phyloP scores from a whole-genome alignment of 2,329 filamentous ascomycete species.

The Harringtonia lauricola region DNA sequence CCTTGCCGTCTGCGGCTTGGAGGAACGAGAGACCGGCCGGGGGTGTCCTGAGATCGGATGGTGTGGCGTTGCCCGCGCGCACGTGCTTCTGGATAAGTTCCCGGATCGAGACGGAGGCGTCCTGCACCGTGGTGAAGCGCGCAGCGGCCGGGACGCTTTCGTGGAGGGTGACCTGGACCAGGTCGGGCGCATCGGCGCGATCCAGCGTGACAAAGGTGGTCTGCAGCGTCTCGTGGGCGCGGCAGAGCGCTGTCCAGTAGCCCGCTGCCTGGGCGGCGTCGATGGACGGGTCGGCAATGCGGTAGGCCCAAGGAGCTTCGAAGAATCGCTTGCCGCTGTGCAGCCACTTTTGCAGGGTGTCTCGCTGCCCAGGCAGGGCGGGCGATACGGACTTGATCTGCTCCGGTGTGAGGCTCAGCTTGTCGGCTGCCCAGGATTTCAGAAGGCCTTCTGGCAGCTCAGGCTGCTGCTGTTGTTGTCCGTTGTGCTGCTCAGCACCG shows the following conservation, averaged over 20 bases:
- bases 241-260: background rate
- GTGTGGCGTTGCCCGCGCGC: background rate
- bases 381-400: conserved; percentile 11
- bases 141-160: background rate
- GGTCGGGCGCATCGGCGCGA: background rate
- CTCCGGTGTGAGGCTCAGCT: background rate
- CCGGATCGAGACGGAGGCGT: background rate
- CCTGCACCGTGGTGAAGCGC: background rate
- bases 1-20: conserved; percentile 11
- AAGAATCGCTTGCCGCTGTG: conserved; percentile 16
- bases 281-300: conserved; percentile 7
- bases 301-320: conserved; percentile 16
- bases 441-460: background rate
- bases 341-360: conserved; percentile 13
- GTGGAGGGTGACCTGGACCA: conserved; percentile 1
- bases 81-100: background rate
- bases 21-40: conserved; percentile 12
- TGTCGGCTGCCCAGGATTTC: background rate
- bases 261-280: background rate
- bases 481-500: background rate
- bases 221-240: background rate
- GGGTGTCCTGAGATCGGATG: conserved; percentile 7
- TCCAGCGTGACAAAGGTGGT: background rate
- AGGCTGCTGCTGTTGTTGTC: background rate
- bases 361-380: conserved; percentile 13